Evolutionary conservation across 2,329 filamentous ascomycete species (phyloP).

Genomic region (Orbilia oligospora): DNA sequence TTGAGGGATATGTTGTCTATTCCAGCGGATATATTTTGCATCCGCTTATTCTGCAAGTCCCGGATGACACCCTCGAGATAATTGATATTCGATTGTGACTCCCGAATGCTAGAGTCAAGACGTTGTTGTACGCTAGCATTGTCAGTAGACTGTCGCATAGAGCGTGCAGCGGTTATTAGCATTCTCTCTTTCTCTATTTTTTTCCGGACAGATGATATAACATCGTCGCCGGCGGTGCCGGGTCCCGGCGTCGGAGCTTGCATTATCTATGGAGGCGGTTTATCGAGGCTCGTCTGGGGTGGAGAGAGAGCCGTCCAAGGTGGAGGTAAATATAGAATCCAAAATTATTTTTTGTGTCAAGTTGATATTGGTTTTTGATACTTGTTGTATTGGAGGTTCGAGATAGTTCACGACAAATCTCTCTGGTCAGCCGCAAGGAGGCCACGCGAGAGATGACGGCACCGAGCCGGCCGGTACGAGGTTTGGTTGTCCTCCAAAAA

Average conservation of each 20-base stretch:
- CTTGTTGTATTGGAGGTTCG: constrained; percentile 5
- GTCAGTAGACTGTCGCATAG: constrained; percentile 95
- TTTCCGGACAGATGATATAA: constrained; percentile 75
- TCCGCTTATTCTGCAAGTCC: constrained; percentile 77
- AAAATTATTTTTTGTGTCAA: not conserved
- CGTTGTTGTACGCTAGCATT: constrained; percentile 91
- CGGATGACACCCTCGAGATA: constrained; percentile 94
- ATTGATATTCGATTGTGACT: constrained; percentile 91
- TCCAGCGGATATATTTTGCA: constrained; percentile 80
- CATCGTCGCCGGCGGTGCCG: constrained; percentile 37
- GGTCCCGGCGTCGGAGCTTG: constrained; percentile 73
- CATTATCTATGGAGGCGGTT: constrained; percentile 71
- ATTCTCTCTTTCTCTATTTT: constrained; percentile 99
- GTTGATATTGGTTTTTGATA: not conserved
- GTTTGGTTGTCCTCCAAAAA: not conserved
- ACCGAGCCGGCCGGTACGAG: constrained; percentile 15
- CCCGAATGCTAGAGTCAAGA: constrained; percentile 93
- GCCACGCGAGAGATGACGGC: constrained; percentile 13
- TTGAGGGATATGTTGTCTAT: constrained; percentile 69
- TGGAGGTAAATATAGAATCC: not conserved
- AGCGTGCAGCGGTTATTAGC: constrained; percentile 91
- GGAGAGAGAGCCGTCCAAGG: not conserved
- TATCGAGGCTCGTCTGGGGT: constrained; percentile 32
- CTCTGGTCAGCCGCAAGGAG: constrained; percentile 18
- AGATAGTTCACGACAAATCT: constrained; percentile 4